These are phyloP conservation scores for Abelmoschus esculentus DNA, from an alignment of 345 rosid genomes.

Conservation along the genomic window DNA sequence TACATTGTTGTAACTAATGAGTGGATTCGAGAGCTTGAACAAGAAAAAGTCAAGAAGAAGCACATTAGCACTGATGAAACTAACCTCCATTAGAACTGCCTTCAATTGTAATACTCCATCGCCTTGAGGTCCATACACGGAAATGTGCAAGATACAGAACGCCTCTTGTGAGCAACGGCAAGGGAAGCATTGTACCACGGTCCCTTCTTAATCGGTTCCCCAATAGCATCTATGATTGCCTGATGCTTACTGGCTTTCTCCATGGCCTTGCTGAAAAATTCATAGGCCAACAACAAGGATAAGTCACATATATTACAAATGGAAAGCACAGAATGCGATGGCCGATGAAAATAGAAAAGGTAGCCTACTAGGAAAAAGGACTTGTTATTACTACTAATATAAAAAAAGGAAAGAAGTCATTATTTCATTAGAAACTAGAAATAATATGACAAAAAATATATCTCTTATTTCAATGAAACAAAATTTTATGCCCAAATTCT, in stretches of 20 bases:
- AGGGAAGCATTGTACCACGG: conserved; percentile 97
- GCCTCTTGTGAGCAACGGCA: conserved; percentile 84
- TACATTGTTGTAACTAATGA: neutral
- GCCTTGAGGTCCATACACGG: conserved; percentile 73
- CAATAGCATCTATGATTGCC: conserved; percentile 68
- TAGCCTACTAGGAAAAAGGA: neutral
- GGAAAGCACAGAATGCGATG: neutral
- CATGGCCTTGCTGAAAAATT: conserved; percentile 68
- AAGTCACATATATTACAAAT: neutral
- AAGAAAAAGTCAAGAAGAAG: neutral
- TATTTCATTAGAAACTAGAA: neutral
- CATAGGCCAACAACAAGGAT: conserved; percentile 13
- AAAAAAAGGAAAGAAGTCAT: neutral
- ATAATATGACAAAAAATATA: neutral
- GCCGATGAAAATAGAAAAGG: neutral
- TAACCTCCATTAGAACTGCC: conserved; percentile 75
- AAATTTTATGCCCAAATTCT: neutral
- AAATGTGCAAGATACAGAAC: conserved; percentile 86
- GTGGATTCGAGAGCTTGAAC: neutral
- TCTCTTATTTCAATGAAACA: neutral
- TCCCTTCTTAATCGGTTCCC: conserved; percentile 88
- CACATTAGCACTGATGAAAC: neutral
- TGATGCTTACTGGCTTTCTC: conserved; percentile 67
- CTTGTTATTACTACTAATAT: neutral
- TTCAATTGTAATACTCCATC: conserved; percentile 70